Conservation (phyloP, 495 filamentous ascomycete genomes). For the Penicillium turbatum region DNA sequence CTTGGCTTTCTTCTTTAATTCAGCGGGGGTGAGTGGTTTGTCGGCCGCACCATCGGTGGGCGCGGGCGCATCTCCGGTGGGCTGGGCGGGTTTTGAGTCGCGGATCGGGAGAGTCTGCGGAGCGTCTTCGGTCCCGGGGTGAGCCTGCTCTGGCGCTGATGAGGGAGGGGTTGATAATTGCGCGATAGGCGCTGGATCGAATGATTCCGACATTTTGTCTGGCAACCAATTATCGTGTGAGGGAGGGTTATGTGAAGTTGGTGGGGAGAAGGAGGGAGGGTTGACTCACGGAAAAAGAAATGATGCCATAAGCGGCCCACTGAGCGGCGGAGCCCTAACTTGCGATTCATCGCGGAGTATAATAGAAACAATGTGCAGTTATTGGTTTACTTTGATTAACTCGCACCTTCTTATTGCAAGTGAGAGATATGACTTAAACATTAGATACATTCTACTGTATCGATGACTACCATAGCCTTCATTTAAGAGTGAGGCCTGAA, state of each 20-base stretch:
- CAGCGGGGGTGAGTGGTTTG: conserved; percentile 57
- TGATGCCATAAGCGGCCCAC: conserved; percentile 41
- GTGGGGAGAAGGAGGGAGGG: conserved; percentile 24
- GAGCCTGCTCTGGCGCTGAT: conserved; percentile 9
- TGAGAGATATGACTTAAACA: neutral
- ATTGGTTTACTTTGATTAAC: neutral
- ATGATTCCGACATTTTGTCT: conserved; percentile 30
- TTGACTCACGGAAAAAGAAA: conserved; percentile 38
- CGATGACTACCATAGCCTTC: neutral
- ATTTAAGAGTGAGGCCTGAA: neutral
- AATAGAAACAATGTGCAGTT: neutral
- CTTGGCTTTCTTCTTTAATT: conserved; percentile 73
- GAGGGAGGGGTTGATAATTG: conserved; percentile 9
- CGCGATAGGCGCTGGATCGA: conserved; percentile 21
- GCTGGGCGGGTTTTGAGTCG: conserved; percentile 28
- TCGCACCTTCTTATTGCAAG: neutral
- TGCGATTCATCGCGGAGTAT: neutral
- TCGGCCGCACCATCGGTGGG: conserved; percentile 18
- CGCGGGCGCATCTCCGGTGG: conserved; percentile 19
- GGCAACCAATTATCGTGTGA: conserved; percentile 18
- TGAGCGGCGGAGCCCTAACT: conserved; percentile 25
- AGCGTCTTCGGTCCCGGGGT: conserved; percentile 19
- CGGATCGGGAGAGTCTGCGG: conserved; percentile 23
- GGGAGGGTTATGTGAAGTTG: conserved; percentile 22
- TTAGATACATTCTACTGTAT: neutral